Evolutionary conservation across 208 protist species (phyloP).

Genomic region (Leishmania braziliensis): DNA sequence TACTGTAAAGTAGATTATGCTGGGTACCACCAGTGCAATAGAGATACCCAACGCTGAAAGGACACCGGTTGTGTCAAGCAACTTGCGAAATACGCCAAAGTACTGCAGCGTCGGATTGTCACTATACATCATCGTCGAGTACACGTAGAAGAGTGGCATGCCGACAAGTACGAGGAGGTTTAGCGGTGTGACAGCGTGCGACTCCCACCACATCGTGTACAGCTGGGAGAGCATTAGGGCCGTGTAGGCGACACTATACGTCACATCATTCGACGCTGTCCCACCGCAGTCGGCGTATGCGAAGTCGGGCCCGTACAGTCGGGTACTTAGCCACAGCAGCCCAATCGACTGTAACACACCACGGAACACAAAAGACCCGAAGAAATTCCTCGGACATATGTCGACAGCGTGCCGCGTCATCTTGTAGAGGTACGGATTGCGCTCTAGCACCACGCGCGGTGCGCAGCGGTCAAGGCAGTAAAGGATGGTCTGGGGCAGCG

Average conservation of each 20-base stretch:
- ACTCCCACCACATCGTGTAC: slow-evolving; percentile 84
- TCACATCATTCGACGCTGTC: slow-evolving; percentile 63
- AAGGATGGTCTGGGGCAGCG: slow-evolving; percentile 86
- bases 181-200: slow-evolving; percentile 75
- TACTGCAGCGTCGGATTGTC: slow-evolving; percentile 46
- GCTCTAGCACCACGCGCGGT: slow-evolving; percentile 75
- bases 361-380: slow-evolving; percentile 62
- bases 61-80: slow-evolving; percentile 35
- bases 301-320: slow-evolving; percentile 45
- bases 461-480: slow-evolving; percentile 90
- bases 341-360: slow-evolving; percentile 77
- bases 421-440: slow-evolving; percentile 77
- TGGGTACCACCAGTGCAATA: slow-evolving; percentile 46
- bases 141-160: slow-evolving; percentile 73
- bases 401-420: slow-evolving; percentile 50
- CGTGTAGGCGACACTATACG: slow-evolving; percentile 86
- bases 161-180: slow-evolving; percentile 69
- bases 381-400: slow-evolving; percentile 75
- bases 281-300: slow-evolving; percentile 38
- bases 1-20: slow-evolving; percentile 36
- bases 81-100: slow-evolving; percentile 62
- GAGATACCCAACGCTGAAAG: slow-evolving; percentile 53
- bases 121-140: slow-evolving; percentile 52
- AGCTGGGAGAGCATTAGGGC: slow-evolving; percentile 87
- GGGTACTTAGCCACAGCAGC: slow-evolving; percentile 57